A percentile compares a stretch with the other conserved stretches of the same genome.
These are phyloP conservation scores for Yamadazyma trypodendri DNA, from an alignment of 1,139 yeast species.

Conservation along the genomic window DNA sequence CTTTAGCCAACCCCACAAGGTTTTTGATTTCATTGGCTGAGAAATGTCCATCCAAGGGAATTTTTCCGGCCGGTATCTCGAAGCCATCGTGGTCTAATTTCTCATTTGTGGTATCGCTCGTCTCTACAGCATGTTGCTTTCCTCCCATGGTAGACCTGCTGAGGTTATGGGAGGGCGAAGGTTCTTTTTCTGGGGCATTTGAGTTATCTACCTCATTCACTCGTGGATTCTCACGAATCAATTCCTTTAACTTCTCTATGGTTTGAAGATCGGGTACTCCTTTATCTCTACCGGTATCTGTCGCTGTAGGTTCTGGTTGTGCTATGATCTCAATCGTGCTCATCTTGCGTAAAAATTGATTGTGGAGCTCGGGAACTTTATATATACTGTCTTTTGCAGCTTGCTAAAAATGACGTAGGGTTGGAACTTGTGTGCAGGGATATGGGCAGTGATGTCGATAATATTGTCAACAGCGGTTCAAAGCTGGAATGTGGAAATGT, in stretches of 20 bases:
- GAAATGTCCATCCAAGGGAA: conserved; percentile 43
- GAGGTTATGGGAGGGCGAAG: neutral
- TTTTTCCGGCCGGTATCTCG: conserved; percentile 37
- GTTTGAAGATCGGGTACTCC: conserved; percentile 11
- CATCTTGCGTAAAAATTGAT: conserved; percentile 7
- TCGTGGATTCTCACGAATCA: conserved; percentile 16
- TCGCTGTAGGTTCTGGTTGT: conserved; percentile 17
- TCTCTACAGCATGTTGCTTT: neutral
- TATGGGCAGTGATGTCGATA: too few species aligned
- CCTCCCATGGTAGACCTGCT: conserved; percentile 2
- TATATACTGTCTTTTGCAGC: neutral
- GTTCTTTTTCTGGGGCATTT: neutral
- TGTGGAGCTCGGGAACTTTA: neutral
- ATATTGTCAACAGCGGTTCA: too few species aligned
- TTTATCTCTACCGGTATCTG: conserved; percentile 1
- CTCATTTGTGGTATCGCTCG: conserved; percentile 5
- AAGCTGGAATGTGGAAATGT: too few species aligned
- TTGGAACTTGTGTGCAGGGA: neutral
- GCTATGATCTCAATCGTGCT: conserved; percentile 21
- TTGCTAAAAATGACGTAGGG: conserved; percentile 9
- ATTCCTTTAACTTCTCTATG: conserved; percentile 17
- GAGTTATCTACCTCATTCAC: neutral
- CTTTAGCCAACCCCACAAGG: conserved; percentile 30
- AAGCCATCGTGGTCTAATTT: conserved; percentile 34
- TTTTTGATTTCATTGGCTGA: conserved; percentile 34